phyloP scores from a whole-genome alignment of 495 filamentous ascomycete species.

The Penicillium psychrofluorescens region DNA sequence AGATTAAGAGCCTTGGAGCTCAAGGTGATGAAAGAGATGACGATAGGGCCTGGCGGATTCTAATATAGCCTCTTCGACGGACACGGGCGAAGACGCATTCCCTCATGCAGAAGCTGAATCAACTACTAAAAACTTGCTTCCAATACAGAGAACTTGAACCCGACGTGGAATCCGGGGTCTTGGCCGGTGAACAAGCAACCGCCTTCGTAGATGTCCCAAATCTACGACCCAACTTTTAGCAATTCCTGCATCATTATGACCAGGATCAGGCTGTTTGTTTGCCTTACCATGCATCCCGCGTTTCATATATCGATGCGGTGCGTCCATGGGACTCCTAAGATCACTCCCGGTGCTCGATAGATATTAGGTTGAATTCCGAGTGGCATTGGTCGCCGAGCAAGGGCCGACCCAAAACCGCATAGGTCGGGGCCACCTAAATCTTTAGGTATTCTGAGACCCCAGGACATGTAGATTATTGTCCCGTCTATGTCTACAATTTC shows the following conservation, averaged over 20 bases:
- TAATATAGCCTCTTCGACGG: too few relatives aligned
- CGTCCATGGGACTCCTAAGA: slow-evolving; percentile 30
- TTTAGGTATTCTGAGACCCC: slow-evolving; percentile 13
- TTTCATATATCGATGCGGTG: slow-evolving; percentile 37
- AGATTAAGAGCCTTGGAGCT: too few relatives aligned
- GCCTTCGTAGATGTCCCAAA: slow-evolving; percentile 24
- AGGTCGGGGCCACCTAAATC: slow-evolving; percentile 13
- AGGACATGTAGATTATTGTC: slow-evolving; percentile 14
- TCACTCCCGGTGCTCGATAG: slow-evolving; percentile 38
- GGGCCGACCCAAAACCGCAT: slow-evolving; percentile 25
- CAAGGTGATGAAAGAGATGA: too few relatives aligned
- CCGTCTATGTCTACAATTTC: slow-evolving; percentile 5
- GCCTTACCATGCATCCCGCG: slow-evolving; percentile 35
- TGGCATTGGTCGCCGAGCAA: slow-evolving; percentile 6
- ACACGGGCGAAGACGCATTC: too few relatives aligned
- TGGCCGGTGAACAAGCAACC: slow-evolving; percentile 19
- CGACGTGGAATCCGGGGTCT: slow-evolving; percentile 9
- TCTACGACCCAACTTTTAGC: slow-evolving; percentile 8
- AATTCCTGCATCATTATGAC: neutral
- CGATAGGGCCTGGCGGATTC: too few relatives aligned
- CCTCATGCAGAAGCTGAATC: too few relatives aligned
- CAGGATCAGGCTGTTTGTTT: neutral
- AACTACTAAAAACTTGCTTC: too few relatives aligned
- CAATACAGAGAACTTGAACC: too few relatives aligned
- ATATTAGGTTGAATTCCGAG: slow-evolving; percentile 25